Base-by-base conservation (phyloP, 805 yeast species). In the Sungouiella blattae region DNA sequence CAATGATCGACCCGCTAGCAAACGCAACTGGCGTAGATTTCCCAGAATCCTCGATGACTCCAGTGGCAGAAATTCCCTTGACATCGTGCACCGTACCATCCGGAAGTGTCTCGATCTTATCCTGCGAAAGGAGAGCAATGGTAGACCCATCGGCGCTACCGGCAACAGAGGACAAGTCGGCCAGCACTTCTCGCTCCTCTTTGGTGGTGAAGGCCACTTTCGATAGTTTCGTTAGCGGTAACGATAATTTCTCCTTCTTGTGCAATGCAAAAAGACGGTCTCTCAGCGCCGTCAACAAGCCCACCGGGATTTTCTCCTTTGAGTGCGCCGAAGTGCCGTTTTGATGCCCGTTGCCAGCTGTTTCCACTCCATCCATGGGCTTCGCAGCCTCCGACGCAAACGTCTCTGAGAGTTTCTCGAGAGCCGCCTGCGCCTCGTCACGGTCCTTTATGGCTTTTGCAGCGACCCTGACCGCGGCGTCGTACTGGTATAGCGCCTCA, bases 381-480 rank as follows among this genome's bases (percentile, higher is more conserved):
- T 11, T 18, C 34, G 17, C 7, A 26, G 18, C 26, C 4, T 14
- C 32, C 15, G 22, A 6, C 3, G 48, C 50, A 21, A 47, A 35
- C 5, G 43, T 17, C 33, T 41, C 56, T 1, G 79, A 63, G 36
- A 86, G 58, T 35, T 75, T 69, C 32, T 77, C 74, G 36, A 88
- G 63, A 2, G 88, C 87, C n/a, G 53, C 53, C 41, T 72, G 71
- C 2, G 89, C 83, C 30, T 79, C 85, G 42, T 87, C 94, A 26
- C 88, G 64, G 49, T 89, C 96, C 36, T 71, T 69, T n/a, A 82
- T 64, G 1, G 87, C 78, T 22, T 72, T 70, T 0, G 94, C 80
- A 1, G 91, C 94, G 1, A 89, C 96, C 37, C 89, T 67, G 3
- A 84, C 79, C 2, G 96, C 95, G 0, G 97, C 96, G 55, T 89